Base-by-base conservation (phyloP, 2,329 filamentous ascomycete species). In the Parascedosporium putredinis region DNA sequence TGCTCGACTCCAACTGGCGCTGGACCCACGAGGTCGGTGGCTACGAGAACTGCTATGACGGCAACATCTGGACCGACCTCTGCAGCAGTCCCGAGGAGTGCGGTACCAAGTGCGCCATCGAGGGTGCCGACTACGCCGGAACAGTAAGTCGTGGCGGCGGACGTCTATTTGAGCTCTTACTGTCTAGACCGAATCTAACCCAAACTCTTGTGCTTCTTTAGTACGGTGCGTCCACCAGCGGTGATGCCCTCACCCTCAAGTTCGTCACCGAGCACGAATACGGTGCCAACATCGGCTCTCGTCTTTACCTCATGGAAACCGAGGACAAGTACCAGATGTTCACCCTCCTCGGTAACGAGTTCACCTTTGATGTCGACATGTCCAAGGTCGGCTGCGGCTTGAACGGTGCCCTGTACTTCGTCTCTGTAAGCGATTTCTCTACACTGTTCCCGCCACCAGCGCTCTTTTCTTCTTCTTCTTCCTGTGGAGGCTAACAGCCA, bases 301-400 rank as follows among this genome's bases (percentile, higher is more conserved):
- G 83, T 56, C 66, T 82, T 38, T 87, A 84, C 62, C 72, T 86
- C 54, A 76, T 86, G 69, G 73, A 75, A 56, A 67, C 72, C 47
- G 75, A 80, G 43, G 70, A 69, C 56, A 76, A 74, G 52, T 87
- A 87, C 64, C 67, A 84, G 67, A 73, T 76, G 60, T 81, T 86
- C 67, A 73, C 78, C 52, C 70, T 86, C 51, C 70, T 80, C 49
- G 79, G 79, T 65, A 74, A 82, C 59, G 83, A 87, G 64, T 81
- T 87, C 66, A 82, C 80, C 50, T 85, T 87, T 54, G 82, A 86
- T 50, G 82, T 86, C 22, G 83, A 87, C 60, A 76, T 84, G 42
- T 84, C 81, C 33, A 74, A 75, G 57, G 68, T 85, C 18, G 75
- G 77, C 52, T 88, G 84, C 59, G 84, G 84, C 53, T 66, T 87